These are phyloP conservation scores for Aspergillus fijiensis DNA, from an alignment of 2,329 filamentous ascomycete species.

Conservation along the genomic window DNA sequence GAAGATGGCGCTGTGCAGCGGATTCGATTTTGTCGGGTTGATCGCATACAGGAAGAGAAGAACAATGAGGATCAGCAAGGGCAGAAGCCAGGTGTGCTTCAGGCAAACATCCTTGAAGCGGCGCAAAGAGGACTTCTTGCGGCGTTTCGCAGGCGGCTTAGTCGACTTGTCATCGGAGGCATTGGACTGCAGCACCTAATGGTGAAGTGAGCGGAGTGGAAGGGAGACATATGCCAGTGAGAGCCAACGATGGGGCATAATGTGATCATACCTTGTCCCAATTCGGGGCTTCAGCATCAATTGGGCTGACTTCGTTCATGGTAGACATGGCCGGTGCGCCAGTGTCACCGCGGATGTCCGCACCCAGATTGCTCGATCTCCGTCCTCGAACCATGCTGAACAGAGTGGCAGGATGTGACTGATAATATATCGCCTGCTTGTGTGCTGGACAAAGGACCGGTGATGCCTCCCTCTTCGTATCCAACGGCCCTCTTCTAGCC, in stretches of 20 bases:
- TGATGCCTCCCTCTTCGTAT: not conserved
- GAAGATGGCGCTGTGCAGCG: conserved; percentile 78
- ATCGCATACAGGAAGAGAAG: conserved; percentile 69
- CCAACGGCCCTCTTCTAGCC: not conserved
- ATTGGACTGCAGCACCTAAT: conserved; percentile 23
- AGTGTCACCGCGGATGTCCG: conserved; percentile 49
- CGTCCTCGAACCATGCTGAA: conserved; percentile 41
- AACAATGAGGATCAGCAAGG: conserved; percentile 65
- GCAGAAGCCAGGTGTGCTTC: conserved; percentile 63
- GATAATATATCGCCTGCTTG: not conserved
- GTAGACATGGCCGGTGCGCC: conserved; percentile 49
- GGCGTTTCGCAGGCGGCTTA: conserved; percentile 44
- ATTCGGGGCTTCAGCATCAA: conserved; percentile 30
- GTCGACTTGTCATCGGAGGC: conserved; percentile 28
- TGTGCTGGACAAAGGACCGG: not conserved
- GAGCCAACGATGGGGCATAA: not conserved
- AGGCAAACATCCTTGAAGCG: conserved; percentile 45
- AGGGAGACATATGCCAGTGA: not conserved
- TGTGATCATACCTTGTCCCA: conserved; percentile 30
- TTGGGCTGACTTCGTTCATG: conserved; percentile 39
- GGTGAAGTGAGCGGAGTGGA: conserved; percentile 11
- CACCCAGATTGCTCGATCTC: conserved; percentile 47
- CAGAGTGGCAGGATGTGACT: not conserved
- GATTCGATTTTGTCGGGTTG: conserved; percentile 76
- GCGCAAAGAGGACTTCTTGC: conserved; percentile 44